Base-by-base conservation (phyloP, 169 alveolate genomes). In the Cryptosporidium parvum region DNA sequence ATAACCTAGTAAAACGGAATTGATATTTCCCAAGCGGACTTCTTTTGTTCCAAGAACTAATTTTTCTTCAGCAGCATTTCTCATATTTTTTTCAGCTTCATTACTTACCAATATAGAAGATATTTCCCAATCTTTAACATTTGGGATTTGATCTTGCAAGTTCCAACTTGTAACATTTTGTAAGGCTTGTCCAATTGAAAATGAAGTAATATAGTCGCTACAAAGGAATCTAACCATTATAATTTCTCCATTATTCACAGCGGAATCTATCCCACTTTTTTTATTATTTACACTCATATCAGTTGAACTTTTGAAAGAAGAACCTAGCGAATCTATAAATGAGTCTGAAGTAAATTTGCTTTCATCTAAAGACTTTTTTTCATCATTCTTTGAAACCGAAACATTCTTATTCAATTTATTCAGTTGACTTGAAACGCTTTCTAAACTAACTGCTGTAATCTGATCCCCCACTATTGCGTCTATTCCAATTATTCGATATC, bases 191-290 rank as follows among this genome's bases (percentile, higher is more conserved):
- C 89, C 89, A 42, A 80, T 62, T 14, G 68, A 42, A 33, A 61
- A 59, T 29, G 89, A 80, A 3, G 52, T 80, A 37, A 80, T 80
- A 39, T 80, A 80, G 39, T 80, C 89, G 21, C 75, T 80, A 12
- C 89, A 80, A 7, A 80, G 35, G 44, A 80, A 59, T 67, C 53
- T 80, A 35, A 65, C 0, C 89, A 80, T 80, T 39, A 26, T 4
- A 44, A 80, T 80, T 44, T 80, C 89, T 31, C 68, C 75, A 80
- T 80, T 80, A 21, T 59, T 62, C n/a, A 80, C 89, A 21, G 75
- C 35, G 8, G 26, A 16, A 67, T 65, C 31, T 44, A 58, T 56
- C 10, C 37, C 65, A 26, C 8, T 35, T 16, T 70, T 62, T 23
- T 42, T 45, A 26, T 6, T 21, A 29, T 70, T 48, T 39, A n/a